Evolutionary conservation across 495 filamentous ascomycete genomes (phyloP), one percentile per base, ranked within the genome.

Genomic region (Trichoderma gamsii): DNA sequence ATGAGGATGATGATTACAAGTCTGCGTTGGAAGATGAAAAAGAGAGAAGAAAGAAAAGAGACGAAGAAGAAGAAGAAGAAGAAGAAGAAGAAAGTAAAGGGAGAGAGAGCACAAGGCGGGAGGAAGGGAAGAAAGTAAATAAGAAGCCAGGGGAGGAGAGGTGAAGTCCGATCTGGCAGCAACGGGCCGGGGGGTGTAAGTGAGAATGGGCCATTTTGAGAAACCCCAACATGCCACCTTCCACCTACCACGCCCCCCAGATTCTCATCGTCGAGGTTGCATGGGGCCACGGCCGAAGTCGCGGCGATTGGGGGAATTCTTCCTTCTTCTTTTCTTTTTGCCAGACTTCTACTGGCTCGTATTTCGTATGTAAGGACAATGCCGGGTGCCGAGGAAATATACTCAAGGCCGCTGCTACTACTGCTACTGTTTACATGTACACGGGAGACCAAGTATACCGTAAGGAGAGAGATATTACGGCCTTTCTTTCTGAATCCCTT

Each of bases 241-340:
- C 35, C 35, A 38, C 35, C 35, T 38, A 38, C 35, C 35, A 38
- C 35, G 18, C 18, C 51, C 56, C 56, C 56, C 56, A 25, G 56
- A 61, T 29, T 61, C n/a, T 5, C 56, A 61, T 29, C 56, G 56
- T 61, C 51, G 56, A 32, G 56, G 56, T 61, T 61, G 56, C 56
- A 61, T 32, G 56, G 56, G 56, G 56, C 25, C 9, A 32, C 56
- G 56, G 56, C 56, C 56, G 23, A 61, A 32, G 2, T 56, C n/a
- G 51, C 51, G 51, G 51, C 44, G 44, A n/a, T 21, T 6, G 51
- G 51, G 16, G 18, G 43, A 46, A 6, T 6, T 38, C 7, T 38
- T 38, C 7, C 8, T 9, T 38, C 35, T 6, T 38, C 7, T 38
- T 38, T 38, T 7, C 35, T 38, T 35, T 2, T 35, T 38, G 35